Percentiles rank a stretch among this genome's conserved stretches.
These are phyloP conservation scores for Sporisorium iseilematis-ciliati DNA, from an alignment of 1,284 basidiomycete species.

Conservation along the genomic window DNA sequence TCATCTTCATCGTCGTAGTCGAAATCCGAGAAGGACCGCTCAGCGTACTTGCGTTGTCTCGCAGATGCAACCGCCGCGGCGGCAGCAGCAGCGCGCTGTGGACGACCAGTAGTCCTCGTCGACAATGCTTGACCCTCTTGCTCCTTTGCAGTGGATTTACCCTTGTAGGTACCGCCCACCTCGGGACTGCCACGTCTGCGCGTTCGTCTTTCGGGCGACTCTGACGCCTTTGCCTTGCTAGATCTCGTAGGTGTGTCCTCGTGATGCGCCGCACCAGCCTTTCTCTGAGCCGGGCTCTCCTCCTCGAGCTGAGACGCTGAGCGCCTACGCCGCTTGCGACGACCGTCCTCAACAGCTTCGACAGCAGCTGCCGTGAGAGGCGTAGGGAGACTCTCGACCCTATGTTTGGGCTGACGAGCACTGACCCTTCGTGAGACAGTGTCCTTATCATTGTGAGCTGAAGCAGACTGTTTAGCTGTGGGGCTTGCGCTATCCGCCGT, in stretches of 20 bases:
- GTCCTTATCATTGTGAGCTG: background rate
- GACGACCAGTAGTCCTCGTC: constrained; percentile 15
- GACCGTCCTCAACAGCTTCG: constrained; percentile 18
- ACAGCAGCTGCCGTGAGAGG: constrained; percentile 35
- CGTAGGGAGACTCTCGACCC: constrained; percentile 31
- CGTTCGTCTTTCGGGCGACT: constrained; percentile 13
- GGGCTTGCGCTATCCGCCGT: constrained; percentile 29
- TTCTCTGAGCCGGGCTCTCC: constrained; percentile 3
- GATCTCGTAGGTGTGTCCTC: background rate
- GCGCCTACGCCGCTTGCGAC: constrained; percentile 24
- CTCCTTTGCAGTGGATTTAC: constrained; percentile 9
- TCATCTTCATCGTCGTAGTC: constrained; percentile 38
- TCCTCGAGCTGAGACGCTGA: constrained; percentile 15
- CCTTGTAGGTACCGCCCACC: constrained; percentile 24
- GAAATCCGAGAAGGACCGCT: constrained; percentile 37
- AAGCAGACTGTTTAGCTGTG: constrained; percentile 11
- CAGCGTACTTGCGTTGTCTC: constrained; percentile 23
- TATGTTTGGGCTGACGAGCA: constrained; percentile 38
- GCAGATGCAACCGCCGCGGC: constrained; percentile 29
- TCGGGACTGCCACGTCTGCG: constrained; percentile 23
- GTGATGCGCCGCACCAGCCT: background rate
- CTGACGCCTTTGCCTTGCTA: background rate
- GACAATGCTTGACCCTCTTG: background rate
- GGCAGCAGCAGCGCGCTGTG: constrained; percentile 31
- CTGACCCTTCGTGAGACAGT: constrained; percentile 22